phyloP scores from a whole-genome alignment of 306 rosid species.

The Hippophae tibetana region DNA sequence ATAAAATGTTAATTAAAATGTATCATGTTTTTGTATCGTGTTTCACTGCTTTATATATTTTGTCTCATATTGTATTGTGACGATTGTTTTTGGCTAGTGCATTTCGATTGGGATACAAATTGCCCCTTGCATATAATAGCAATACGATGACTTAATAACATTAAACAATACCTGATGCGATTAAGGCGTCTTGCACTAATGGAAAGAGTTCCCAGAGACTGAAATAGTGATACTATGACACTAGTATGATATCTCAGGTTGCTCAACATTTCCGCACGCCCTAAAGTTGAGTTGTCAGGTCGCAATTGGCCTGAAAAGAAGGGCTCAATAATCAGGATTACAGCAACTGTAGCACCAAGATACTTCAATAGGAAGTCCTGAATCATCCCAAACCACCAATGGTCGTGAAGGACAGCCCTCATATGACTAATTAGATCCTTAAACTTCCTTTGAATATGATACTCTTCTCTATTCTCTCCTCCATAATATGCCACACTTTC shows the following conservation, averaged over 20 bases:
- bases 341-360: slow-evolving; percentile 98
- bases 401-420: slow-evolving; percentile 68
- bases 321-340: slow-evolving; percentile 88
- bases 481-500: slow-evolving; percentile 98
- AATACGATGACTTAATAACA: no score
- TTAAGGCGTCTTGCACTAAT: slow-evolving; percentile 85
- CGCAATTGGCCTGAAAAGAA: slow-evolving; percentile 86
- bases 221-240: slow-evolving; percentile 85
- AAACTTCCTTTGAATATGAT: slow-evolving; percentile 81
- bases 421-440: slow-evolving; percentile 51
- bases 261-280: slow-evolving; percentile 99
- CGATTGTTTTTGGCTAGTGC: no score
- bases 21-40: no score
- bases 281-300: slow-evolving; percentile 95
- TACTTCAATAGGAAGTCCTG: slow-evolving; percentile 90
- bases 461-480: slow-evolving; percentile 85
- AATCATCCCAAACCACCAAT: slow-evolving; percentile 99
- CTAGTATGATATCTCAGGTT: slow-evolving; percentile 98
- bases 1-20: no score
- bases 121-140: no score
- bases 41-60: no score
- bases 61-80: no score
- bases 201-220: slow-evolving; percentile 92
- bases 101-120: no score
- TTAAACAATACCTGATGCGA: slow-evolving; percentile 70